Evolutionary conservation across 768 basidiomycete species (phyloP), one percentile per base, ranked within the genome.

Genomic region (Pleurotus cornucopiae): DNA sequence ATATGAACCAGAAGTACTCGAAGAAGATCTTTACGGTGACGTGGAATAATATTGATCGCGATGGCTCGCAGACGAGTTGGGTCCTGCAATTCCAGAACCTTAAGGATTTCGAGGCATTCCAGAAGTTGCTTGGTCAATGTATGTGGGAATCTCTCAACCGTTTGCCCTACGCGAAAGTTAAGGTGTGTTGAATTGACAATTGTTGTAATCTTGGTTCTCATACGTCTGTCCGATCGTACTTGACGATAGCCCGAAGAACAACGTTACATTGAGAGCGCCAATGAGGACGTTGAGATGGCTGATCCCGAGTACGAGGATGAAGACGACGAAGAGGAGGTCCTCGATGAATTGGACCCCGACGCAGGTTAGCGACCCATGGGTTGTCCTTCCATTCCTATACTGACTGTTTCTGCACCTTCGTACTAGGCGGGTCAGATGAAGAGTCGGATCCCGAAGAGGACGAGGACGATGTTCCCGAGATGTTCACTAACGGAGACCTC

Each of bases 211-310:
- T 14, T 26, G 57, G 49, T 20, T 16, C 37, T n/a, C 52, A 21
- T 47, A 47, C 26, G 43, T 46, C 30, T 54, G 43, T 11, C 7
- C 11, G 30, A 34, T 34, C 5, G 7, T 34, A 34, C 30, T 34
- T 3, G 3, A 34, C 11, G 30, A 34, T 61, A 91, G 88, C 64
- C 79, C 20, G 94, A 94, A n/a, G 97, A 99, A 58, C 89, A 88
- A 70, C 77, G 73, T 34, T 99, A 98, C 67, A 84, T 92, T 37
- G 70, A 88, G 64, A 87, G 82, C 58, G 83, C 90, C 11, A 81
- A 78, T 59, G 90, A 95, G 66, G 93, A 95, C 61, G 85, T 94
- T 13, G 93, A 89, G 65, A 98, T 98, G 95, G 79, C 68, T 47
- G 89, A 92, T 61, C 82, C 76, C 11, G 80, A 84, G 38, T 81